These are phyloP conservation scores for Musa troglodytarum DNA, from an alignment of 176 grass and related monocot species.

Conservation along the genomic window DNA sequence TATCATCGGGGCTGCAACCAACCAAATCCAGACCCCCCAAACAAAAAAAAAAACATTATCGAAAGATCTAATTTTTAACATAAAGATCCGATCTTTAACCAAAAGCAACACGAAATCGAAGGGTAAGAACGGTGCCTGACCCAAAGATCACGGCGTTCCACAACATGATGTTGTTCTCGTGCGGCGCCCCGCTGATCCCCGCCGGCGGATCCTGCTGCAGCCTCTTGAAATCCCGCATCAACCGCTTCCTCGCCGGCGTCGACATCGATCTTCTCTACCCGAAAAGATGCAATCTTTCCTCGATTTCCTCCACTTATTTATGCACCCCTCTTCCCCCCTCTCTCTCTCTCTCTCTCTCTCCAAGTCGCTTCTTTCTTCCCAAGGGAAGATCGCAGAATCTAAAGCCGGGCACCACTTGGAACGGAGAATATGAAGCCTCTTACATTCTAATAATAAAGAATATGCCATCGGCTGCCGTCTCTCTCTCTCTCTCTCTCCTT, in stretches of 20 bases:
- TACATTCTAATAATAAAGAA: background rate
- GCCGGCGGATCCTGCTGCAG: conserved; percentile 95
- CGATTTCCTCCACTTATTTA: background rate
- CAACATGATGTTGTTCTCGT: conserved; percentile 97
- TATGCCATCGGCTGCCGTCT: background rate
- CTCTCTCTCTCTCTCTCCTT: too few relatives aligned
- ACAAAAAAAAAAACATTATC: background rate
- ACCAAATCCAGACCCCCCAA: conserved; percentile 18
- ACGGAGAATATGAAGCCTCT: background rate
- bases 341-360: background rate
- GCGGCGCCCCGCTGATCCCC: conserved; percentile 86
- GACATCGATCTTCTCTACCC: conserved; percentile 42
- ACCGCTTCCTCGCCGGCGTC: conserved; percentile 94
- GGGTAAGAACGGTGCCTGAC: conserved; percentile 23
- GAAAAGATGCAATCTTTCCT: background rate
- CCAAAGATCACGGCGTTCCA: conserved; percentile 99
- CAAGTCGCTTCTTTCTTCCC: too few relatives aligned
- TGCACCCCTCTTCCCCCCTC: background rate
- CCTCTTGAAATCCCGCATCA: conserved; percentile 98
- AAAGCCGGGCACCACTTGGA: background rate
- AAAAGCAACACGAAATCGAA: conserved; percentile 23
- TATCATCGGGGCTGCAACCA: conserved; percentile 84
- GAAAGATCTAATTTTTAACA: background rate
- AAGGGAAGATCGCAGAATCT: background rate
- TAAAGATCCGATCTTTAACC: conserved; percentile 1